Base-by-base conservation (phyloP, 129 eudicot species). In the Rutidosis leptorrhynchoides region DNA sequence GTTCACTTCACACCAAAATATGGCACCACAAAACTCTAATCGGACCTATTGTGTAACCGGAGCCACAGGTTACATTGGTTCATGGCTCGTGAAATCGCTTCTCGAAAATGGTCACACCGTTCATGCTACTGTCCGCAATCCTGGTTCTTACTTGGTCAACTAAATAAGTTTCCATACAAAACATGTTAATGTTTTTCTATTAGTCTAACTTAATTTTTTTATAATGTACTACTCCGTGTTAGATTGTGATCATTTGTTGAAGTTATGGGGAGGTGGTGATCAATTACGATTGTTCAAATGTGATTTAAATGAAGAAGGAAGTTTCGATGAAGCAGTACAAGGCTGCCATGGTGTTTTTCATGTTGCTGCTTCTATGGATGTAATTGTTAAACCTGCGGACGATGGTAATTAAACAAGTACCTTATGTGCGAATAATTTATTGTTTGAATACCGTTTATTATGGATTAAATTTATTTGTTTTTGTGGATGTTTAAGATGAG, bases 361-460 rank as follows among this genome's bases (percentile, higher is more conserved):
- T 79, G 96, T 88, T 82, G 96, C 98, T 26, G 96, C 98, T 61
- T 69, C 87, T 1, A 82, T 92, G 96, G 87, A 92, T 45, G 64
- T 73, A 65, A 37, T 58, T 14, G 77, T 83, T 42, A 65, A 49
- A 61, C 56, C 73, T 12, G 26, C 64, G 32, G 71, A 73, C 35
- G 42, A 79, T 54, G 86, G 93, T 87, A 17, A 17, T 3, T 81
- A 79, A 4, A 22, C 15, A 4, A 37, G 37, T 19, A 19, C 12
- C 20, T n/a, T 6, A 11, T 37, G 14, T 67, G 21, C 37, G n/a
- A 45, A 14, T 30, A 5, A 15, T 1, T 10, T 35, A 27, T 6
- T 32, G 1, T 52, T 6, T 25, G 12, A 64, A 62, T 27, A 3
- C 29, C 16, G 11, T 7, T 46, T 57, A 55, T 55, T 20, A 27